phyloP scores from a whole-genome alignment of 2,329 filamentous ascomycete genomes.

The Pestalotiopsis sp. region DNA sequence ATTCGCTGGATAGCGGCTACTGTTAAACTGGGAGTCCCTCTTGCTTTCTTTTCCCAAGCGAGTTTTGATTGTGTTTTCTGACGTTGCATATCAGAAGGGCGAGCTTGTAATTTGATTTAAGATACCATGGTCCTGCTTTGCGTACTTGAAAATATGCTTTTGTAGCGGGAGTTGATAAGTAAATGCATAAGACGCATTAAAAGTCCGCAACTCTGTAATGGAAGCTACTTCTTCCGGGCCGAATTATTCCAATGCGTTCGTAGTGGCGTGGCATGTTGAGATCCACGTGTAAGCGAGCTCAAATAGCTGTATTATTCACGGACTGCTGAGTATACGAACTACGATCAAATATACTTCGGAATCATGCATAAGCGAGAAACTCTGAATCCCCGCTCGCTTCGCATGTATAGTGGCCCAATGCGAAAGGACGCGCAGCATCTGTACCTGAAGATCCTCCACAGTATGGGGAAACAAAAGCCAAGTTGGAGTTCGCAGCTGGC shows the following conservation, averaged over 20 bases:
- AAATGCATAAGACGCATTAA: too few species aligned
- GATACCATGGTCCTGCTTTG: too few species aligned
- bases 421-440: background rate
- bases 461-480: background rate
- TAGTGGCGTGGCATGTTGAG: background rate
- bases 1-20: slow-evolving; percentile 18
- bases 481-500: too few species aligned
- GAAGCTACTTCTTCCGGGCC: too few species aligned
- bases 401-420: background rate
- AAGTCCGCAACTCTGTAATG: too few species aligned
- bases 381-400: background rate
- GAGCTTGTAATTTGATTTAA: too few species aligned
- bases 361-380: background rate
- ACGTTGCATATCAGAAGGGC: background rate
- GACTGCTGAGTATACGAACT: background rate
- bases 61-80: background rate
- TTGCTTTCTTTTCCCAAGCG: background rate
- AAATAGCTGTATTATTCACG: background rate
- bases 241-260: background rate
- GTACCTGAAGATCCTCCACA: background rate
- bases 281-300: background rate
- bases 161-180: too few species aligned
- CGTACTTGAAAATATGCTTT: too few species aligned
- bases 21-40: background rate
- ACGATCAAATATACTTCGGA: background rate